Evolutionary conservation across 2,329 filamentous ascomycete species (phyloP).

Genomic region (Venturia aucupariae): DNA sequence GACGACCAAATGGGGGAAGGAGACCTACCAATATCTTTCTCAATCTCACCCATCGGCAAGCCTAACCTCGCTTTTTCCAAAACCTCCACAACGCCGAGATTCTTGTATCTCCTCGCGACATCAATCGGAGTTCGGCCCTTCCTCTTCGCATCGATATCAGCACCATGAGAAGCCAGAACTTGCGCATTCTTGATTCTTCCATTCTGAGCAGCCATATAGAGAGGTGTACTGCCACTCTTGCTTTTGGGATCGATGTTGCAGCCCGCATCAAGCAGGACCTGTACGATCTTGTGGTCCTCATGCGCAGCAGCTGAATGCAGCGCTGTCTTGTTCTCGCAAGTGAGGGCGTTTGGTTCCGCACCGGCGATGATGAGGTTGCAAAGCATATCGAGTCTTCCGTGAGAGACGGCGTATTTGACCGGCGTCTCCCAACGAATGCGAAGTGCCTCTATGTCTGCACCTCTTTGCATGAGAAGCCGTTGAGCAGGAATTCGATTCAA

Average conservation of each 20-base stretch:
- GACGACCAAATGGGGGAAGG: not conserved
- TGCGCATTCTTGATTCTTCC: not conserved
- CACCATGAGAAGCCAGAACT: not conserved
- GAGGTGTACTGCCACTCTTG: not conserved
- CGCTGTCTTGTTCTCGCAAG: not conserved
- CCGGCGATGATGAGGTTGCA: not conserved
- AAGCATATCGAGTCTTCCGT: not conserved
- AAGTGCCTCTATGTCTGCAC: constrained; percentile 3
- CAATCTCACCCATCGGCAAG: not conserved
- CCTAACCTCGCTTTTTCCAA: not conserved
- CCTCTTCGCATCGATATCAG: constrained; percentile 1
- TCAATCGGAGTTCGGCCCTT: constrained; percentile 2
- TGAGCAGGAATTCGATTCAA: not conserved
- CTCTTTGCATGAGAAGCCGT: not conserved
- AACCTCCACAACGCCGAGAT: not conserved
- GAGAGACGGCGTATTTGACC: not conserved
- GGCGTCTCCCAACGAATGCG: constrained; percentile 5
- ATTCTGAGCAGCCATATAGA: constrained; percentile 6
- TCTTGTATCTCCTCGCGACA: not conserved
- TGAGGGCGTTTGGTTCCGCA: not conserved
- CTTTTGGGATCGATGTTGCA: not conserved
- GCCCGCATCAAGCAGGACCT: constrained; percentile 4
- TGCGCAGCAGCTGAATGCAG: constrained; percentile 1
- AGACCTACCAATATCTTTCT: constrained; percentile 1
- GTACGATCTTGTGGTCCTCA: not conserved